Percentiles rank a stretch among this genome's conserved stretches.
phyloP scores from a whole-genome alignment of 495 filamentous ascomycete species.

The Penicillium herquei region DNA sequence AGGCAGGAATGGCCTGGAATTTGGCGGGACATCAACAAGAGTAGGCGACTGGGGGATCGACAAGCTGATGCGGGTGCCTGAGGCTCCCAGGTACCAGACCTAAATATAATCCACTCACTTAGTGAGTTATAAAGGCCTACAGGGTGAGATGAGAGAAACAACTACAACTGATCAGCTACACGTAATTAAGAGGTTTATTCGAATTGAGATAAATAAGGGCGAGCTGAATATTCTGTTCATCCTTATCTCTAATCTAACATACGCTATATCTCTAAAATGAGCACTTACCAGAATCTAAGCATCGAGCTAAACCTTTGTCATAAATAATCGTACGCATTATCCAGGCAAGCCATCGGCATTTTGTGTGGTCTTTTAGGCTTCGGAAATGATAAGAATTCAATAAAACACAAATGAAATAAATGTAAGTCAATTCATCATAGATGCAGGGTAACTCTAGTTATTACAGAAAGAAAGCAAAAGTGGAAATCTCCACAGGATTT shows the following conservation, averaged over 20 bases:
- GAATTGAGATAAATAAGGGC: too few species aligned
- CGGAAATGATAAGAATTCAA: not conserved
- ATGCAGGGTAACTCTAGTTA: conserved; percentile 26
- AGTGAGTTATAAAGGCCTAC: not conserved
- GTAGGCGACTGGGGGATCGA: conserved; percentile 2
- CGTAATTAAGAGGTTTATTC: too few species aligned
- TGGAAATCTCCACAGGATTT: conserved; percentile 16
- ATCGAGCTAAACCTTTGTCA: too few species aligned
- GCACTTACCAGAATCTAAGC: too few species aligned
- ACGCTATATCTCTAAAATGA: too few species aligned
- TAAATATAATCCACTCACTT: not conserved
- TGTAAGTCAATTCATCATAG: conserved; percentile 16
- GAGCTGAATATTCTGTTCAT: too few species aligned
- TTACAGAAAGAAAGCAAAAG: conserved; percentile 21
- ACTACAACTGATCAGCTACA: too few species aligned
- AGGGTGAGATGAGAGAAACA: not conserved
- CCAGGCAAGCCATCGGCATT: too few species aligned
- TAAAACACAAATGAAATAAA: not conserved
- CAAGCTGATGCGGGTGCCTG: conserved; percentile 1
- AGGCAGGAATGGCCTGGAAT: not conserved
- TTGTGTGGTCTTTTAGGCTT: not conserved
- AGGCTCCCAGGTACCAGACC: not conserved
- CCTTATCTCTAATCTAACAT: too few species aligned
- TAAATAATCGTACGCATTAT: too few species aligned
- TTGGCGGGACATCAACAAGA: conserved; percentile 1